Base-by-base conservation (phyloP, 108 stramenopile genomes). In the Skeletonema tropicum region DNA sequence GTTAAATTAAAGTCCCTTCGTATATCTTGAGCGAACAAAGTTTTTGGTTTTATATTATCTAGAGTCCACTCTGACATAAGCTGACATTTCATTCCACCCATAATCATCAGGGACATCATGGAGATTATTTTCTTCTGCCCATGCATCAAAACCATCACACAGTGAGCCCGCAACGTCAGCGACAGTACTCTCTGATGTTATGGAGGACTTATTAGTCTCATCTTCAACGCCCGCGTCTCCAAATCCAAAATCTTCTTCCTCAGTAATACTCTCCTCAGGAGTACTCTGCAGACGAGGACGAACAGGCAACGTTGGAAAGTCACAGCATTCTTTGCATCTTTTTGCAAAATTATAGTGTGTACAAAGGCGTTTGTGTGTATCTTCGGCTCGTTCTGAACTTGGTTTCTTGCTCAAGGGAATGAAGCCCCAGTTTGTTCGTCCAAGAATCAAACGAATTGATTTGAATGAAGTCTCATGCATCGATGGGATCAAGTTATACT, bases 401-500 rank as follows among this genome's bases (percentile, higher is more conserved):
- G 92, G 92, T 62, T 86, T 74, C 52, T 93, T 93, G 60, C 68
- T 75, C 2, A 19, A 30, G 15, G 88, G 88, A 25, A 93, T 93
- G 59, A 86, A 93, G 10, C 92, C 92, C 92, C 92, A 93, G 63
- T 93, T 90, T 2, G 90, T 87, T 8, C 77, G 60, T 26, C 90
- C 92, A 60, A 90, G 79, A 46, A 93, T 74, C 39, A 87, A 68
- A 3, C 76, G 84, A 71, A 93, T 89, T 14, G 85, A 76, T 68
- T 90, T 87, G 68, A 87, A 90, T 41, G 89, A 84, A 31, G 77
- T 70, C 29, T 89, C 86, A 14, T 83, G 78, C 80, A 93, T 66
- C 32, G 78, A 70, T 26, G 92, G 92, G 35, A 93, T 88, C 21
- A 93, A 60, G 70, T 90, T 90, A 72, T 93, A 93, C 60, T 93